A percentile compares a stretch with the other conserved stretches of the same genome.
Evolutionary conservation across 345 rosid species (phyloP).

Genomic region (Populus simonii): DNA sequence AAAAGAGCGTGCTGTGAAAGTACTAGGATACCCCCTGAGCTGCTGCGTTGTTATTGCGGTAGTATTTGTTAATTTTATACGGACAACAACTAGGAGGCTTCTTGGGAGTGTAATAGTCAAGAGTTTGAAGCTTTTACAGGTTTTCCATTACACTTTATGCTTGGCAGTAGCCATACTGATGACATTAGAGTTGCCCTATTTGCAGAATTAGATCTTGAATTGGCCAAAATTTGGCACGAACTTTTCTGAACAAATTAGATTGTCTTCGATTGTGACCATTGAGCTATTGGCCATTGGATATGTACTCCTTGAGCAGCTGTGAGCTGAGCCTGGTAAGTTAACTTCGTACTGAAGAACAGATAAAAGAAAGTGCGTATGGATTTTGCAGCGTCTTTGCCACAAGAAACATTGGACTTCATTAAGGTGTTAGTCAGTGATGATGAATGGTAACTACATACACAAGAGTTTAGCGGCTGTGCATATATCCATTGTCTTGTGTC

Average conservation of each 20-base stretch:
- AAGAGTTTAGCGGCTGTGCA: background rate
- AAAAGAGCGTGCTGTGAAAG: too few relatives aligned
- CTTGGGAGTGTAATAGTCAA: background rate
- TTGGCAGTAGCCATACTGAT: background rate
- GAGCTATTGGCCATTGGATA: background rate
- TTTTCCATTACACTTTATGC: background rate
- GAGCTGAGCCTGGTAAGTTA: background rate
- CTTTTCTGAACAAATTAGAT: background rate
- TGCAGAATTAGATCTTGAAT: background rate
- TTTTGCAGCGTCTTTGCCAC: background rate
- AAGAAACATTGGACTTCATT: constrained; percentile 1
- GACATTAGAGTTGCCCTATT: background rate
- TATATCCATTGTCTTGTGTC: background rate
- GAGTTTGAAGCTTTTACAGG: background rate
- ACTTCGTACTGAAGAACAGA: background rate
- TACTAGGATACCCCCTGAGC: too few relatives aligned
- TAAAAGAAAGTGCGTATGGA: background rate
- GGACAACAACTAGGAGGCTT: background rate
- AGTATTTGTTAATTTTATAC: too few relatives aligned
- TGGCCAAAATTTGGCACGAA: background rate
- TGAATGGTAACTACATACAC: background rate
- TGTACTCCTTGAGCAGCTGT: background rate
- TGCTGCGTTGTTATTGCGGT: too few relatives aligned
- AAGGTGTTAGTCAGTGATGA: background rate
- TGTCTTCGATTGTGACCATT: background rate